Evolutionary conservation across 2,329 filamentous ascomycete genomes (phyloP).

Genomic region (Ophiostoma sp.): DNA sequence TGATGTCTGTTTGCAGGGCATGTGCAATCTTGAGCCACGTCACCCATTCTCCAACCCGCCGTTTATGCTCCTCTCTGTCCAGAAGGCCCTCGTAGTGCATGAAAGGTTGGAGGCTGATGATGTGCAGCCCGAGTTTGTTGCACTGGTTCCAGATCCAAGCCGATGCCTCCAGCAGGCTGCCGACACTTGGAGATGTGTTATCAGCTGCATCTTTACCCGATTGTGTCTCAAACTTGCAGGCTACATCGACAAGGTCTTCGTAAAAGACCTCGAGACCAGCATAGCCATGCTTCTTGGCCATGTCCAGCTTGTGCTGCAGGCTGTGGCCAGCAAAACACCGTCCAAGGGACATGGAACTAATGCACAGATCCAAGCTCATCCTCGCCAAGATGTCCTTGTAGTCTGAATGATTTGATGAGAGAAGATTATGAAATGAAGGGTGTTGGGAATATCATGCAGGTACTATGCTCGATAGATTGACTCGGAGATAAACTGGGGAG

Average conservation of each 20-base stretch:
- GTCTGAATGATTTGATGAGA: background rate
- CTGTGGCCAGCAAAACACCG: conserved; percentile 23
- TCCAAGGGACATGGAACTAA: conserved; percentile 26
- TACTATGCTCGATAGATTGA: background rate
- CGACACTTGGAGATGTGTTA: background rate
- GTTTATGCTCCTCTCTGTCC: conserved; percentile 46
- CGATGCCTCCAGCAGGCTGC: conserved; percentile 39
- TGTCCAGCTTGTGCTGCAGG: conserved; percentile 21
- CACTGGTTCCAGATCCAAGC: conserved; percentile 42
- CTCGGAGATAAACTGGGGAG: background rate
- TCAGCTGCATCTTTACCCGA: background rate
- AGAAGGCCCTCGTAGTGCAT: conserved; percentile 58
- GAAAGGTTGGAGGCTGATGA: conserved; percentile 57
- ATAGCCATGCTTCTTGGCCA: conserved; percentile 36
- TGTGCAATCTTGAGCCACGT: conserved; percentile 55
- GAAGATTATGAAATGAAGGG: background rate
- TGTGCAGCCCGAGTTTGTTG: conserved; percentile 39
- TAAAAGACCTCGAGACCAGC: conserved; percentile 57
- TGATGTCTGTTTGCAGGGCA: conserved; percentile 53
- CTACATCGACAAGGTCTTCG: conserved; percentile 54
- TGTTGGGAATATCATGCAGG: background rate
- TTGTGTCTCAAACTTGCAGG: conserved; percentile 31
- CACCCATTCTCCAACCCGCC: conserved; percentile 49
- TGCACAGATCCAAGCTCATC: conserved; percentile 25
- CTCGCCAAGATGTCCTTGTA: background rate